A percentile compares a stretch with the other conserved stretches of the same genome.
phyloP scores from a whole-genome alignment of 352 stramenopile species.

The Detonula confervacea region DNA sequence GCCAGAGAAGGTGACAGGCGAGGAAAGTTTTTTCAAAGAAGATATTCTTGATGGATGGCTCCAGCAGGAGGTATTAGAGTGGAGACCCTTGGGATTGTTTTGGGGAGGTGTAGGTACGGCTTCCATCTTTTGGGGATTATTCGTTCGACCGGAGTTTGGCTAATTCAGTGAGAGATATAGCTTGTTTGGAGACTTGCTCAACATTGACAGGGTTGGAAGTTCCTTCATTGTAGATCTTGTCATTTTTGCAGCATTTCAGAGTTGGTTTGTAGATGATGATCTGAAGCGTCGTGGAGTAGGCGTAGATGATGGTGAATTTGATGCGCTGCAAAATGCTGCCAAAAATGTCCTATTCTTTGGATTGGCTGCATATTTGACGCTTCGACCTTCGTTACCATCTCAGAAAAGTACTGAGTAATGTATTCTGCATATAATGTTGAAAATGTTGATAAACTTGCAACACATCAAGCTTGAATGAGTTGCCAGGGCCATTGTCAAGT shows the following conservation, averaged over 20 bases:
- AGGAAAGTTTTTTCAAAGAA: constrained; percentile 33
- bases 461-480: too few species aligned
- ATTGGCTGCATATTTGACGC: constrained; percentile 76
- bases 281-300: constrained; percentile 72
- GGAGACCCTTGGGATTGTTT: constrained; percentile 60
- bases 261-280: constrained; percentile 85
- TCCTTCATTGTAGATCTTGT: constrained; percentile 85
- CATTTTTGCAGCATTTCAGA: constrained; percentile 84
- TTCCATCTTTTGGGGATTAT: constrained; percentile 73
- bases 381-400: constrained; percentile 58
- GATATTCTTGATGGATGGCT: constrained; percentile 43
- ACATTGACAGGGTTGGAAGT: constrained; percentile 81
- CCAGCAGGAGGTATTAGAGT: constrained; percentile 59
- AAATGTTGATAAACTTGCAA: too few species aligned
- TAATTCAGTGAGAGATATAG: constrained; percentile 60
- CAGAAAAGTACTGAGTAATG: constrained; percentile 10
- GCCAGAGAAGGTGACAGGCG: constrained; percentile 24
- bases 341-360: constrained; percentile 86
- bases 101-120: constrained; percentile 66
- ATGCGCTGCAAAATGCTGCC: constrained; percentile 42
- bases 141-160: constrained; percentile 71
- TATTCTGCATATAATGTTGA: too few species aligned
- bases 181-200: constrained; percentile 72
- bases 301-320: constrained; percentile 26
- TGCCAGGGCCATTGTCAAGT: too few species aligned